Evolutionary conservation across 1,139 yeast species (phyloP).

Genomic region (Hansenula lynferdii): DNA sequence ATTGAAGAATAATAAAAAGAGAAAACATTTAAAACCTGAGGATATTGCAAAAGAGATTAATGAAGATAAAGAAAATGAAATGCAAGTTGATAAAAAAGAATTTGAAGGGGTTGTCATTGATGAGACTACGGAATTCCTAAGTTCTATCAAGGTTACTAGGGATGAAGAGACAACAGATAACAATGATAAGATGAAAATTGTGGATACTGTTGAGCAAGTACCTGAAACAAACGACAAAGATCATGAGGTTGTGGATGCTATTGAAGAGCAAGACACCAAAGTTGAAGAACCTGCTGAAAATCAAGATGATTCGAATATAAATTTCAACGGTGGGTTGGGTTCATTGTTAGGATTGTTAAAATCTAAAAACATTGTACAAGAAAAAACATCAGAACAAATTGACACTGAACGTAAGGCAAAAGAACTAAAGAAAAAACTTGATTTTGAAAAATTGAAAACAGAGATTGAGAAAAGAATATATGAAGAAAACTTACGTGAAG

Average conservation of each 20-base stretch:
- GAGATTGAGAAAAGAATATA: conserved; percentile 25
- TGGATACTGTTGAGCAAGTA: background rate
- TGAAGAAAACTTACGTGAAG: conserved; percentile 17
- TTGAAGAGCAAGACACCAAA: conserved; percentile 7
- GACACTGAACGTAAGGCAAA: conserved; percentile 21
- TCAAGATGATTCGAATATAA: conserved; percentile 19
- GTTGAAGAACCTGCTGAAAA: conserved; percentile 5
- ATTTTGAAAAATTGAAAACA: conserved; percentile 15
- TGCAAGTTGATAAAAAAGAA: conserved; percentile 20
- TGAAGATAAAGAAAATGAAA: conserved; percentile 26
- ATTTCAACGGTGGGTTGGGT: conserved; percentile 49
- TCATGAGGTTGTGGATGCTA: background rate
- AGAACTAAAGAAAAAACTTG: conserved; percentile 24
- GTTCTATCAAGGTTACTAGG: conserved; percentile 26
- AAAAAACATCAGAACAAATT: conserved; percentile 19
- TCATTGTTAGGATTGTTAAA: conserved; percentile 52
- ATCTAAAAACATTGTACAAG: conserved; percentile 35
- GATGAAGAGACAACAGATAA: conserved; percentile 2
- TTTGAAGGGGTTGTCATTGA: conserved; percentile 40
- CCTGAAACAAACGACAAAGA: background rate
- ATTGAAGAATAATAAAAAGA: conserved; percentile 31
- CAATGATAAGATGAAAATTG: conserved; percentile 2
- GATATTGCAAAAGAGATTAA: conserved; percentile 43
- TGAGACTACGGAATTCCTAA: conserved; percentile 56
- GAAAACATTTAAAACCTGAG: conserved; percentile 33